A percentile compares a stretch with the other conserved stretches of the same genome.
Conservation (phyloP, 352 stramenopile genomes). For the Pythium dissotocum region DNA sequence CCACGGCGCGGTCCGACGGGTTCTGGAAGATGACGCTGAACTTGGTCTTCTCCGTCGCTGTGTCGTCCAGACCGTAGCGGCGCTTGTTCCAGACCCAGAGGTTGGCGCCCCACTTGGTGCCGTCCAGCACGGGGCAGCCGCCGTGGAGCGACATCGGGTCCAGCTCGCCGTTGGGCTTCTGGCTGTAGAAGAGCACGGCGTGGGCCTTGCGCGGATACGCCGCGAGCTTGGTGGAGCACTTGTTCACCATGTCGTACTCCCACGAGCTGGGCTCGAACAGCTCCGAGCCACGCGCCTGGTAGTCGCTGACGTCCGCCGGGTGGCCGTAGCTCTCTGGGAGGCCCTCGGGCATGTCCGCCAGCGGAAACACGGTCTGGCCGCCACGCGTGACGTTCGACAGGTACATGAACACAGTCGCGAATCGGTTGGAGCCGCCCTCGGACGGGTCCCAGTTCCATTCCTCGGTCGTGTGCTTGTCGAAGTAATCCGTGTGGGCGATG, state of each 20-base stretch:
- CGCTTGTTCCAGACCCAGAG: conserved; percentile 97
- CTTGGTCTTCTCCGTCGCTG: conserved; percentile 31
- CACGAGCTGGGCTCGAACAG: conserved; percentile 69
- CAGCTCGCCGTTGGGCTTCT: conserved; percentile 91
- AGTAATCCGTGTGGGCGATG: conserved; percentile 94
- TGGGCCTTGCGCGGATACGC: conserved; percentile 85
- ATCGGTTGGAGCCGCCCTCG: conserved; percentile 76
- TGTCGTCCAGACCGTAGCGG: conserved; percentile 56
- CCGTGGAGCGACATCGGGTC: conserved; percentile 90
- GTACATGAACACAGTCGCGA: conserved; percentile 85
- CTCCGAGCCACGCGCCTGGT: conserved; percentile 38
- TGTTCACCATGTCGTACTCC: conserved; percentile 78
- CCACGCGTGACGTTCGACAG: conserved; percentile 76
- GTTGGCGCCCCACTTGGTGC: conserved; percentile 96
- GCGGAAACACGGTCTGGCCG: conserved; percentile 85
- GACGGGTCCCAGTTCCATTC: conserved; percentile 81
- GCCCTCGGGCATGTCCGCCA: conserved; percentile 67
- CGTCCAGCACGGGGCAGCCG: conserved; percentile 94
- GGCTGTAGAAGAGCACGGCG: conserved; percentile 98
- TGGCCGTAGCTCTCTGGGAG: conserved; percentile 59
- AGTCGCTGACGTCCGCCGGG: conserved; percentile 44
- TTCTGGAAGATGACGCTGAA: conserved; percentile 75
- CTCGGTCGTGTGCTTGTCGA: conserved; percentile 52
- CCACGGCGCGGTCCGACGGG: conserved; percentile 47
- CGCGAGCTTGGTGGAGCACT: conserved; percentile 77